Base-by-base conservation (phyloP, 73 alveolate genomes). In the Paramecium sexaurelia region DNA sequence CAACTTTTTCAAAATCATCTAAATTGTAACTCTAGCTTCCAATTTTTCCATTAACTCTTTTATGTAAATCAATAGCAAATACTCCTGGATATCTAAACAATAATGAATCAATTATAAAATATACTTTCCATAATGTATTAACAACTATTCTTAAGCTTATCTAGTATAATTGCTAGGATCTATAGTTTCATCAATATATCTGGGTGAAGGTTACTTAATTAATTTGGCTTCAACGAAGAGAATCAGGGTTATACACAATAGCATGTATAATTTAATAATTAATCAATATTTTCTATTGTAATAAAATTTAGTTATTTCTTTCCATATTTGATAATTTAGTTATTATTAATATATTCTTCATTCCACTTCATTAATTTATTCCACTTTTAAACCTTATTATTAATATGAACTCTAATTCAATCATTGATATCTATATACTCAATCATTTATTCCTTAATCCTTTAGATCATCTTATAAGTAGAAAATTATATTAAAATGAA, bases 21-120 rank as follows among this genome's bases (percentile, higher is more conserved):
- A 78, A 43, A 78, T 78, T 33, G n/a, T 41, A 9, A 24, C 55
- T 41, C 41, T 78, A 0, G 4, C 9, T 24, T n/a, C 45, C 22
- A n/a, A 39, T 40, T 6, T 78, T 27, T 0, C 75, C 75, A 10
- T 78, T 71, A 8, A 71, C 43, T 20, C 90, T 32, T 43, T 78
- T n/a, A 37, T 43, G 40, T 20, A 78, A 78, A 6, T 78, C 90
- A 1, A 78, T 78, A 4, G 90, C 90, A 43, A 78, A 78, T 10
- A 78, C 90, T 5, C 90, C 90, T 78, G 90, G 90, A 78, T 78
- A 78, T 10, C 90, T 78, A 78, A 6, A 41, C 4, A n/a, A 19
- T 26, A 26, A 15, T 26, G 22, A 26, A 61, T 61, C 8, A 29
- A 3, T 6, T 10, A 61, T 26, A 61, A n/a, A n/a, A n/a, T n/a